A percentile compares a stretch with the other conserved stretches of the same genome.
These are phyloP conservation scores for Scutellaria baicalensis DNA, from an alignment of 257 asterid genomes.

Conservation along the genomic window DNA sequence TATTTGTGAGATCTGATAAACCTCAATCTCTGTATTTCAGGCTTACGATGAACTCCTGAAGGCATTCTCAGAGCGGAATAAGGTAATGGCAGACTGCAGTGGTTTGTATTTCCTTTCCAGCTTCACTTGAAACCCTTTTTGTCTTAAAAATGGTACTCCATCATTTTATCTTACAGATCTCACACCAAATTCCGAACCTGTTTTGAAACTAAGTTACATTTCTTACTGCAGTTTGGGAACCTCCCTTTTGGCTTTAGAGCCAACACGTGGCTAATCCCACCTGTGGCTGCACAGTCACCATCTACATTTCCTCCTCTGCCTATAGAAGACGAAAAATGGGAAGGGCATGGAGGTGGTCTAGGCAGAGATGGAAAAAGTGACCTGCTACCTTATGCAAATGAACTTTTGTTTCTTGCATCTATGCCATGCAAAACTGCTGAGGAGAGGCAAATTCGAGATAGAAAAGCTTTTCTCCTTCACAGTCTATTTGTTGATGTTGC, in stretches of 20 bases:
- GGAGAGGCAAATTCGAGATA: slow-evolving; percentile 90
- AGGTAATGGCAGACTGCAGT: slow-evolving; percentile 36
- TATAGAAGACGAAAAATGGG: slow-evolving; percentile 89
- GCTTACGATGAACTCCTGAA: slow-evolving; percentile 89
- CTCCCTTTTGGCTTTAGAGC: slow-evolving; percentile 95
- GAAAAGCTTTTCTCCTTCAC: slow-evolving; percentile 95
- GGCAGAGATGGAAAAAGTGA: slow-evolving; percentile 86
- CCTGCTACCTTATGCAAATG: slow-evolving; percentile 77
- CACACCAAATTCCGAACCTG: neutral
- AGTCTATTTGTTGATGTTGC: slow-evolving; percentile 92
- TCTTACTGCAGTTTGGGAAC: slow-evolving; percentile 73
- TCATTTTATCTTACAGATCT: neutral
- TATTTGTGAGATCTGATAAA: slow-evolving; percentile 17
- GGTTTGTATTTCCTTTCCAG: neutral
- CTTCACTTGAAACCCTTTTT: slow-evolving; percentile 1
- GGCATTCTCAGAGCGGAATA: slow-evolving; percentile 91
- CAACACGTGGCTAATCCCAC: slow-evolving; percentile 96
- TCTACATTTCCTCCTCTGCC: slow-evolving; percentile 80
- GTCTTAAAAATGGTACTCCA: slow-evolving; percentile 1
- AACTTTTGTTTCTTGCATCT: slow-evolving; percentile 67
- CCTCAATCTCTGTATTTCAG: slow-evolving; percentile 36
- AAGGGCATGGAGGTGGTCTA: slow-evolving; percentile 95
- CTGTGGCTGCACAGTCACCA: slow-evolving; percentile 69
- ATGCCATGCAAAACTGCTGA: slow-evolving; percentile 96
- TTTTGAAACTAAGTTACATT: neutral